Evolutionary conservation across 2,329 filamentous ascomycete species (phyloP).

Genomic region (Alternaria ventricosa): DNA sequence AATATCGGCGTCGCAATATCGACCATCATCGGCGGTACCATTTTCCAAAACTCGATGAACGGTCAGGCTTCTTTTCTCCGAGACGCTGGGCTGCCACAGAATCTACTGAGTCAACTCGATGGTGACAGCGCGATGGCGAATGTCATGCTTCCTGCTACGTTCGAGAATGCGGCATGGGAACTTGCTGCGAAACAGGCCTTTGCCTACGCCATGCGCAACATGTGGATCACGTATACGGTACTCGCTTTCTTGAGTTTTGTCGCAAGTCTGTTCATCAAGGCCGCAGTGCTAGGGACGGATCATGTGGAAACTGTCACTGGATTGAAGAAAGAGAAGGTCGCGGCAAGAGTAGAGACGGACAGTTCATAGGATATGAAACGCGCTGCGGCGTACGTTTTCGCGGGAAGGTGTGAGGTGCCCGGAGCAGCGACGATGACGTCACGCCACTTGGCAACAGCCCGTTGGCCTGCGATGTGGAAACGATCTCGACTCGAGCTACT

Average conservation of each 20-base stretch:
- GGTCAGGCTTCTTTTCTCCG: constrained; percentile 56
- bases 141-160: constrained; percentile 60
- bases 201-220: constrained; percentile 52
- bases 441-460: not conserved
- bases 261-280: constrained; percentile 48
- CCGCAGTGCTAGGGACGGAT: constrained; percentile 49
- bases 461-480: not conserved
- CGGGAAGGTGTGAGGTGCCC: not conserved
- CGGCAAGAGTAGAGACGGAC: not conserved
- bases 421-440: not conserved
- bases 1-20: constrained; percentile 56
- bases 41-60: constrained; percentile 67
- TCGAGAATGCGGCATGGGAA: constrained; percentile 56
- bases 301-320: constrained; percentile 58
- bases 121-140: constrained; percentile 67
- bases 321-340: constrained; percentile 40
- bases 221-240: constrained; percentile 58
- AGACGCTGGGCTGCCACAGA: constrained; percentile 56
- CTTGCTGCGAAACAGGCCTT: constrained; percentile 52
- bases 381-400: not conserved
- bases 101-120: constrained; percentile 59
- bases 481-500: not conserved
- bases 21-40: constrained; percentile 58
- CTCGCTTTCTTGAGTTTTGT: constrained; percentile 48
- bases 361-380: not conserved